Evolutionary conservation across 345 rosid genomes (phyloP).

Genomic region (Pistacia vera): DNA sequence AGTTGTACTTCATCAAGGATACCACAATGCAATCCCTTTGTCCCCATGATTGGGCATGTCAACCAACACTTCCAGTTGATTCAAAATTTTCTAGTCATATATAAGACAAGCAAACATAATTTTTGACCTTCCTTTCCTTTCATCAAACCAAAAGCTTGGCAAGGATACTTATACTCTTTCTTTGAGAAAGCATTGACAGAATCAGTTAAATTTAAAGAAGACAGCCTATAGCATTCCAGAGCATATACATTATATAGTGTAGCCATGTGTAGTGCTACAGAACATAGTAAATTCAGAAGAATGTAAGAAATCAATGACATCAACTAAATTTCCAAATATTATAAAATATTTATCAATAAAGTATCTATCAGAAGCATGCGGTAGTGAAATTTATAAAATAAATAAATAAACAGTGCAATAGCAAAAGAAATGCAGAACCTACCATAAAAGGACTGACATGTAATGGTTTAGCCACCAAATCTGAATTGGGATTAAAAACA

Average conservation of each 20-base stretch:
- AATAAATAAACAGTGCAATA: neutral
- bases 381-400: neutral
- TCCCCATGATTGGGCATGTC: neutral
- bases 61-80: neutral
- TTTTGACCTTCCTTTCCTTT: neutral
- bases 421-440: slow-evolving; percentile 21
- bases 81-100: neutral
- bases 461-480: slow-evolving; percentile 79
- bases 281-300: too few relatives aligned
- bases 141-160: neutral
- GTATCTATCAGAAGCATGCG: neutral
- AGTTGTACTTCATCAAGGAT: neutral
- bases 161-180: neutral
- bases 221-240: neutral
- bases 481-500: slow-evolving; percentile 82
- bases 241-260: neutral
- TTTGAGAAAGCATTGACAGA: neutral
- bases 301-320: neutral
- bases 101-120: neutral
- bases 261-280: neutral
- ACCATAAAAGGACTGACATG: slow-evolving; percentile 99
- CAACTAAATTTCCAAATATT: neutral
- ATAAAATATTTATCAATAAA: neutral
- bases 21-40: neutral
- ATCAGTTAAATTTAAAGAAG: neutral